Percentiles rank a stretch among this genome's conserved stretches.
These are phyloP conservation scores for Cajanus cajan DNA, from an alignment of 306 rosid genomes.

Conservation along the genomic window DNA sequence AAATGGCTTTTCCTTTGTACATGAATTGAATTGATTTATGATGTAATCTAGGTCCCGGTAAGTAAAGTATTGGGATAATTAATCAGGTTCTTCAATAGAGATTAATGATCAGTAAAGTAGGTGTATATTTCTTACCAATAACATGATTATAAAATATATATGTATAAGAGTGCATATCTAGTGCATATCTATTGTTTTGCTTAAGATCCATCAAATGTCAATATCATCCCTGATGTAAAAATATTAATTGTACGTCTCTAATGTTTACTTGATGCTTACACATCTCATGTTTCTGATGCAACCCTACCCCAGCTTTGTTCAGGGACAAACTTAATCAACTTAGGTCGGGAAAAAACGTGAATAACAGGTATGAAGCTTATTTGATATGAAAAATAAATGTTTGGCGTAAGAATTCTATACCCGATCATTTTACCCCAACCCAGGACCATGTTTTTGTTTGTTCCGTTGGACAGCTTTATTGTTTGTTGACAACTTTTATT, in stretches of 20 bases:
- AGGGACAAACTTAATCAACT: conserved; percentile 53
- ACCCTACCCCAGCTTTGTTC: conserved; percentile 43
- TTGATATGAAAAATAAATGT: conserved; percentile 8
- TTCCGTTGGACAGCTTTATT: neutral
- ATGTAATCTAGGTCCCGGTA: no score
- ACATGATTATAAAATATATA: no score
- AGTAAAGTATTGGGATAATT: no score
- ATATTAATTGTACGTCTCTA: no score
- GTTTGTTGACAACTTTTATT: conserved; percentile 1
- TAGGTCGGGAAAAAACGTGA: conserved; percentile 43
- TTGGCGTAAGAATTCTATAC: neutral
- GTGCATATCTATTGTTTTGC: no score
- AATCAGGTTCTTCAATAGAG: no score
- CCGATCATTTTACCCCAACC: neutral
- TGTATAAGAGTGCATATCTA: no score
- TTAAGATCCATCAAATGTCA: no score
- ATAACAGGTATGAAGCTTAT: conserved; percentile 35
- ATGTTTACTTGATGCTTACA: neutral
- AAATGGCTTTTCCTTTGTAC: neutral
- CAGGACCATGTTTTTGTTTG: neutral
- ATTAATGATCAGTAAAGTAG: no score
- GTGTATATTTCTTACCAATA: no score
- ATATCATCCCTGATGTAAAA: no score
- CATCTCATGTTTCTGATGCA: conserved; percentile 24
- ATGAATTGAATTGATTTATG: neutral